Conservation (phyloP, 768 basidiomycete genomes). For the Serendipita sp. region DNA sequence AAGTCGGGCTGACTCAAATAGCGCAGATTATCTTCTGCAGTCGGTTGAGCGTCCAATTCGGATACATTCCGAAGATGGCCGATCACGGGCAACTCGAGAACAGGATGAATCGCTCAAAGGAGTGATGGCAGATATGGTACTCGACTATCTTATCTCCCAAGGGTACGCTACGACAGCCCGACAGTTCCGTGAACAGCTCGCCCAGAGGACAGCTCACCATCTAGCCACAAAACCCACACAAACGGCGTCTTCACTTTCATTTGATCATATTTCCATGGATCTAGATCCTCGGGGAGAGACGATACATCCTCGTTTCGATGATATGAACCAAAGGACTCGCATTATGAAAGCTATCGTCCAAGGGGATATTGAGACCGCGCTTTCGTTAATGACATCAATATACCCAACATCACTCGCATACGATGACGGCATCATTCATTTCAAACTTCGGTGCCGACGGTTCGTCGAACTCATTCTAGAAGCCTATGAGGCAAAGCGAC, state of each 20-base stretch:
- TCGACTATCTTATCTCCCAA: constrained; percentile 70
- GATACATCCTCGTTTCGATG: constrained; percentile 19
- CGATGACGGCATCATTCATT: constrained; percentile 54
- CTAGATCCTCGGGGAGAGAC: background rate
- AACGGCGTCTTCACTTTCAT: background rate
- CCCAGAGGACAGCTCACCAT: background rate
- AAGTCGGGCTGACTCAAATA: background rate
- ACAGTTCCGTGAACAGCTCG: constrained; percentile 41
- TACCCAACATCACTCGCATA: constrained; percentile 51
- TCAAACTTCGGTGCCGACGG: constrained; percentile 70
- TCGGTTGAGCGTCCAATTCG: background rate
- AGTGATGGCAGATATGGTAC: constrained; percentile 55
- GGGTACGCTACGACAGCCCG: constrained; percentile 62
- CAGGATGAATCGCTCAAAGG: constrained; percentile 38
- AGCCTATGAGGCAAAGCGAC: constrained; percentile 35
- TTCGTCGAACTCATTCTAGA: constrained; percentile 71
- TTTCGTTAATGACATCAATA: constrained; percentile 36
- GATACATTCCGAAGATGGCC: background rate
- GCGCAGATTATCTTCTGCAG: background rate
- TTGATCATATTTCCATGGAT: background rate
- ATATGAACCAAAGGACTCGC: constrained; percentile 50
- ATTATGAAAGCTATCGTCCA: constrained; percentile 52
- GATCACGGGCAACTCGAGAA: constrained; percentile 16
- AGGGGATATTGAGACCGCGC: constrained; percentile 57
- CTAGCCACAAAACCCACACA: background rate